Evolutionary conservation across 176 grass and related monocot species (phyloP).

Genomic region (Oryza glaberrima): DNA sequence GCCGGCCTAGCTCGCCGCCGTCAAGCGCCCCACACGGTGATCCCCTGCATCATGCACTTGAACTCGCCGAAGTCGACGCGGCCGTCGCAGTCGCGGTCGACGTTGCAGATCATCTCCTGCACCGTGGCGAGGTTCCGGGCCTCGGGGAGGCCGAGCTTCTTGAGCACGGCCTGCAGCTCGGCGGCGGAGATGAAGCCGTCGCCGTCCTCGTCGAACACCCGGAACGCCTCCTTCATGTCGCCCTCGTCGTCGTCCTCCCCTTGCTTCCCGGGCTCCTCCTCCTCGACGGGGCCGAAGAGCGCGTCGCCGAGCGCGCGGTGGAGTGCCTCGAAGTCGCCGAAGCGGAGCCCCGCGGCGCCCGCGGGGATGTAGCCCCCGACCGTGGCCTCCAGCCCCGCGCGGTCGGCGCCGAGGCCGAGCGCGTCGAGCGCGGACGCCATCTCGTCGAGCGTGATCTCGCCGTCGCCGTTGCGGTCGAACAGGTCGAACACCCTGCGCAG

Average conservation of each 20-base stretch:
- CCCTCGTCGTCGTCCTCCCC: conserved; percentile 52
- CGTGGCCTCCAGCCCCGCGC: conserved; percentile 53
- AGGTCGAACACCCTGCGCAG: conserved; percentile 94
- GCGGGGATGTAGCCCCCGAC: conserved; percentile 69
- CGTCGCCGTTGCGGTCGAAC: conserved; percentile 93
- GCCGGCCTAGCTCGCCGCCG: not conserved
- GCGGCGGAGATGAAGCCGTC: conserved; percentile 88
- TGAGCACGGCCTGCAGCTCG: conserved; percentile 90
- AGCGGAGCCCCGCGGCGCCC: conserved; percentile 68
- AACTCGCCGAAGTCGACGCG: conserved; percentile 93
- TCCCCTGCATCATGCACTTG: conserved; percentile 95
- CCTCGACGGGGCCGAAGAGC: conserved; percentile 57
- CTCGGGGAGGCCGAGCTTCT: conserved; percentile 84
- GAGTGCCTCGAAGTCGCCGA: conserved; percentile 76
- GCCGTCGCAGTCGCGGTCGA: conserved; percentile 77
- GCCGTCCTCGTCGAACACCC: conserved; percentile 92
- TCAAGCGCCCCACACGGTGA: conserved; percentile 70
- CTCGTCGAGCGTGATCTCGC: conserved; percentile 92
- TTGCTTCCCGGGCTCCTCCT: conserved; percentile 2
- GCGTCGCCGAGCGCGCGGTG: conserved; percentile 83
- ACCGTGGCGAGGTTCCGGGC: conserved; percentile 67
- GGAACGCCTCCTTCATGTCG: conserved; percentile 96
- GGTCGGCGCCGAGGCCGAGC: conserved; percentile 81
- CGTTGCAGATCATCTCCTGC: conserved; percentile 92
- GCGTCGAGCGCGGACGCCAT: conserved; percentile 74